Conservation (phyloP, 2,329 filamentous ascomycete genomes). For the Aspergillus chevalieri region DNA sequence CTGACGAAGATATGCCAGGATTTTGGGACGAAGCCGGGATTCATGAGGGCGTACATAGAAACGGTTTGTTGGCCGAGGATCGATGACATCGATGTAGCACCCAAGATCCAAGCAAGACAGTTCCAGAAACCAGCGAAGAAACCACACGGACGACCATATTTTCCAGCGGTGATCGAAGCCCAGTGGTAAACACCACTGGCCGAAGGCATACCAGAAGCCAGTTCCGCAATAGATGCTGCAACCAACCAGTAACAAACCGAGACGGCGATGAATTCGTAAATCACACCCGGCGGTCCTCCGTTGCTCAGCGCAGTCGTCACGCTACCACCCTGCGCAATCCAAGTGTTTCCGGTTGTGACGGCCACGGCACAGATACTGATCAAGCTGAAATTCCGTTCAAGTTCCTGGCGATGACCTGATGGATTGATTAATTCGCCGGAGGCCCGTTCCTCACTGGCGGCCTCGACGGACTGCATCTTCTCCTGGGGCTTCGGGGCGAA, state of each 20-base stretch:
- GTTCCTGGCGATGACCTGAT: constrained; percentile 58
- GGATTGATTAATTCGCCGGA: constrained; percentile 51
- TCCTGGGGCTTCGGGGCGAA: constrained; percentile 5
- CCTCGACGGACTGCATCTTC: constrained; percentile 11
- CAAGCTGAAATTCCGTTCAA: constrained; percentile 58
- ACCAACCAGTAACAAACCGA: constrained; percentile 54
- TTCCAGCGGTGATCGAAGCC: constrained; percentile 54
- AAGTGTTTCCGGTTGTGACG: constrained; percentile 59
- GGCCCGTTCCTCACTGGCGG: constrained; percentile 19
- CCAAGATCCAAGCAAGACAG: constrained; percentile 53
- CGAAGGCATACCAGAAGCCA: constrained; percentile 57
- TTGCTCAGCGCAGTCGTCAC: constrained; percentile 54
- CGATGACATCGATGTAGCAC: constrained; percentile 52
- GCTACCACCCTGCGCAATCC: constrained; percentile 58
- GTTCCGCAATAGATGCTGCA: constrained; percentile 54
- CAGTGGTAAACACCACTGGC: constrained; percentile 57
- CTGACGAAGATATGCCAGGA: constrained; percentile 57
- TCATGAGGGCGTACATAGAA: constrained; percentile 56
- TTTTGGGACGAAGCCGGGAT: constrained; percentile 47
- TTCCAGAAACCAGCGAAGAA: constrained; percentile 45
- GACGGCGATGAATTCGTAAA: constrained; percentile 55
- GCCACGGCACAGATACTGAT: constrained; percentile 55
- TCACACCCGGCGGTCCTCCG: constrained; percentile 55
- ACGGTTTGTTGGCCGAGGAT: constrained; percentile 56
- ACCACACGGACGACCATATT: constrained; percentile 47